These are phyloP conservation scores for Ophidiomyces ophidiicola DNA, from an alignment of 2,329 filamentous ascomycete species.

Conservation along the genomic window DNA sequence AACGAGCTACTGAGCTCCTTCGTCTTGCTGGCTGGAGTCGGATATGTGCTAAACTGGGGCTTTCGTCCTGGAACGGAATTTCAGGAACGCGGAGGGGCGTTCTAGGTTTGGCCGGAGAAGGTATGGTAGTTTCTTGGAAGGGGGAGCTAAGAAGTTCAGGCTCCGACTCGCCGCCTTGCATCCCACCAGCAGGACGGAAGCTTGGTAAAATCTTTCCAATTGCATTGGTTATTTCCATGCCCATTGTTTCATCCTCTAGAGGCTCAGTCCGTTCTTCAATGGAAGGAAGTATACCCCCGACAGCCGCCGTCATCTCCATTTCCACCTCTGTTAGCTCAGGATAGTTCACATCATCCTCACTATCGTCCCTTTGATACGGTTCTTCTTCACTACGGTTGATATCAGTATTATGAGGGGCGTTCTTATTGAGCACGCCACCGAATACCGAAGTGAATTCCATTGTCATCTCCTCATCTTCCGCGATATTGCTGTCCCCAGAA, in stretches of 20 bases:
- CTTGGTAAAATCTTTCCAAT: constrained; percentile 49
- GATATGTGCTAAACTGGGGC: constrained; percentile 45
- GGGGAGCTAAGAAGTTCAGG: constrained; percentile 39
- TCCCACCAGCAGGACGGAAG: constrained; percentile 40
- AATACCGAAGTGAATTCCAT: constrained; percentile 39
- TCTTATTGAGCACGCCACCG: constrained; percentile 29
- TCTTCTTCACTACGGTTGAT: constrained; percentile 14
- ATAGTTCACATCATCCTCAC: constrained; percentile 6
- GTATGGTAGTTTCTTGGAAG: constrained; percentile 29
- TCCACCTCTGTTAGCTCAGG: constrained; percentile 24
- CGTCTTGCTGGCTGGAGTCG: constrained; percentile 33
- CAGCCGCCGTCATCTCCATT: constrained; percentile 50
- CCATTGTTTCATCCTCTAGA: constrained; percentile 39
- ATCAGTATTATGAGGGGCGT: constrained; percentile 5
- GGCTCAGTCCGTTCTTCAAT: constrained; percentile 30
- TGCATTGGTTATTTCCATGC: constrained; percentile 56
- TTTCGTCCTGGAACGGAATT: constrained; percentile 40
- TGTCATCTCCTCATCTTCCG: constrained; percentile 36
- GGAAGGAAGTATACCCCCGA: constrained; percentile 34
- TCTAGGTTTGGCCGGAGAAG: constrained; percentile 23
- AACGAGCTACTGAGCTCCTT: constrained; percentile 36
- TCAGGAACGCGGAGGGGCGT: constrained; percentile 27
- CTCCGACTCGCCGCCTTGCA: constrained; percentile 43
- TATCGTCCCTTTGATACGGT: not conserved
- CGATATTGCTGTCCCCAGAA: constrained; percentile 22